phyloP scores from a whole-genome alignment of 2,329 filamentous ascomycete species.

The Cytospora piceicola region DNA sequence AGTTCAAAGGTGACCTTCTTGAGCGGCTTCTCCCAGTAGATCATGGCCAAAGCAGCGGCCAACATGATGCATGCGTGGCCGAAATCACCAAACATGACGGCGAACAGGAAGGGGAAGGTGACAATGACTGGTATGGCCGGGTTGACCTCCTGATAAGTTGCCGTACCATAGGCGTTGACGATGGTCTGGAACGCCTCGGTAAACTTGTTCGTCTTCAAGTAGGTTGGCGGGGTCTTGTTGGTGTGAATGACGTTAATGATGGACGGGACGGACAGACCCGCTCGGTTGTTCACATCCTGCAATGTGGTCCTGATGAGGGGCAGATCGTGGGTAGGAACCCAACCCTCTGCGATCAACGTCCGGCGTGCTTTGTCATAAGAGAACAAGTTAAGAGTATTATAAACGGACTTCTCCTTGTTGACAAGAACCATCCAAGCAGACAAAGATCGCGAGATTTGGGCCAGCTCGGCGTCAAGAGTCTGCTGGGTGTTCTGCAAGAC shows the following conservation, averaged over 20 bases:
- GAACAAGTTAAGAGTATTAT: slow-evolving; percentile 92
- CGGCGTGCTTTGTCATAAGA: slow-evolving; percentile 95
- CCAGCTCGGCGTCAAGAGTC: slow-evolving; percentile 89
- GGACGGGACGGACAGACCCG: slow-evolving; percentile 93
- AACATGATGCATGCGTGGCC: slow-evolving; percentile 93
- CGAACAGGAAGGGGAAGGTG: slow-evolving; percentile 99
- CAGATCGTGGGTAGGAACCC: slow-evolving; percentile 92
- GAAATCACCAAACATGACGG: slow-evolving; percentile 99
- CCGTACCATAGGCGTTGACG: slow-evolving; percentile 96
- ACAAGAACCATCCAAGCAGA: slow-evolving; percentile 97
- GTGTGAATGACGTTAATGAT: slow-evolving; percentile 98
- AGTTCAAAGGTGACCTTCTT: slow-evolving; percentile 93
- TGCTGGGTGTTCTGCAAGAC: slow-evolving; percentile 94
- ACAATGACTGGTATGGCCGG: slow-evolving; percentile 93
- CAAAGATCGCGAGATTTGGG: slow-evolving; percentile 88
- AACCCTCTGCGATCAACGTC: slow-evolving; percentile 95
- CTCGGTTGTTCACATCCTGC: slow-evolving; percentile 94
- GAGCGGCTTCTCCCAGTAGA: slow-evolving; percentile 91
- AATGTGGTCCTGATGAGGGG: slow-evolving; percentile 88
- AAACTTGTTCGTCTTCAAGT: slow-evolving; percentile 97
- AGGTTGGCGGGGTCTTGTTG: slow-evolving; percentile 96
- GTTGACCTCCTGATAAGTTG: slow-evolving; percentile 97
- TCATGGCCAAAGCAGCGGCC: slow-evolving; percentile 83
- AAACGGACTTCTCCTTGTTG: slow-evolving; percentile 98
- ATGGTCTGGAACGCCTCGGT: slow-evolving; percentile 98